phyloP scores from a whole-genome alignment of 2,329 filamentous ascomycete species.

The Hirsutella rhossiliensis region DNA sequence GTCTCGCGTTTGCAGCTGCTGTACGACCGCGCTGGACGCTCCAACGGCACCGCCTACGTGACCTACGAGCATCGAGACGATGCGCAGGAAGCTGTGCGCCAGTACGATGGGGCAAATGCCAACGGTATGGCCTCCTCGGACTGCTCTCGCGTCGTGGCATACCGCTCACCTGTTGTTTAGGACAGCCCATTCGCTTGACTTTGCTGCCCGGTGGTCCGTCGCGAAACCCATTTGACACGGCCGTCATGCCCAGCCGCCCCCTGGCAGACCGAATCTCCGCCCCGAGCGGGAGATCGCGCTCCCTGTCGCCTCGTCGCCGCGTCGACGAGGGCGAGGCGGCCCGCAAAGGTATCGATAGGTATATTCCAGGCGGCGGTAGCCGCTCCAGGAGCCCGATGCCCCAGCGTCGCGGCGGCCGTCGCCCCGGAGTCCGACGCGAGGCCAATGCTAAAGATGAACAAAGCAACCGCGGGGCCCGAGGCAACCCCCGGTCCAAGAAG shows the following conservation, averaged over 20 bases:
- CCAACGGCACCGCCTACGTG: slow-evolving; percentile 73
- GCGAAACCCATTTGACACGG: slow-evolving; percentile 45
- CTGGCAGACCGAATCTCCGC: slow-evolving; percentile 49
- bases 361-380: slow-evolving; percentile 49
- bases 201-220: slow-evolving; percentile 42
- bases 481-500: slow-evolving; percentile 57
- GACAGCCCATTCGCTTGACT: slow-evolving; percentile 68
- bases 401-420: slow-evolving; percentile 37
- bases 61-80: slow-evolving; percentile 63
- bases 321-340: slow-evolving; percentile 44
- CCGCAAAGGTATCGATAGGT: slow-evolving; percentile 64
- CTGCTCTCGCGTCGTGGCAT: background rate
- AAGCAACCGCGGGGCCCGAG: slow-evolving; percentile 25
- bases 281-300: slow-evolving; percentile 49
- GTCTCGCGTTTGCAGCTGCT: slow-evolving; percentile 56
- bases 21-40: slow-evolving; percentile 83
- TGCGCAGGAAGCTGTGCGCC: slow-evolving; percentile 60
- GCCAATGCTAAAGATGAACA: slow-evolving; percentile 15
- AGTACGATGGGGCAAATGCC: slow-evolving; percentile 85
- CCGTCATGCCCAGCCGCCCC: slow-evolving; percentile 41
- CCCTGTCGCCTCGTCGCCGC: slow-evolving; percentile 35
- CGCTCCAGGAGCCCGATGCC: slow-evolving; percentile 50
- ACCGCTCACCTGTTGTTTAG: slow-evolving; percentile 20
- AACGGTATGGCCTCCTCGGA: slow-evolving; percentile 40
- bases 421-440: slow-evolving; percentile 37